Base-by-base conservation (phyloP, 2,329 filamentous ascomycete species). In the Aspergillus cejpii region DNA sequence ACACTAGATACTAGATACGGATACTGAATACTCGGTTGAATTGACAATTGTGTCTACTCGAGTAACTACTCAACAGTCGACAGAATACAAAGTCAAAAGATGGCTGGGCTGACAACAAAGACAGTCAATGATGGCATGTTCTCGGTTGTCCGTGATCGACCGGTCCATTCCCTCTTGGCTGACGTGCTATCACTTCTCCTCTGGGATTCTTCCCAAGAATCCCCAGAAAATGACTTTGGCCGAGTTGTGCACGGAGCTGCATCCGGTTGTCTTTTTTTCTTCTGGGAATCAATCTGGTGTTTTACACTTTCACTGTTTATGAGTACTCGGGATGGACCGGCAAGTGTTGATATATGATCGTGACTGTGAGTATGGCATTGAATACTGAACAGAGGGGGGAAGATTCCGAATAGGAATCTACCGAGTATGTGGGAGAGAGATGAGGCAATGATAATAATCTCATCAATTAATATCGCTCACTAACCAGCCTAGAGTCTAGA, bases 201-300 rank as follows among this genome's bases (percentile, higher is more conserved):
- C 28, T n/a, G n/a, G n/a, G n/a, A n/a, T n/a, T n/a, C n/a, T n/a
- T n/a, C n/a, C n/a, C n/a, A n/a, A n/a, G n/a, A n/a, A n/a, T n/a
- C n/a, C n/a, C 59, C 60, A 51, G 60, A 58, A 54, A 57, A 47
- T 45, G 47, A 59, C 51, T 37, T 39, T 36, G n/a, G n/a, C n/a
- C n/a, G n/a, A n/a, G 6, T 20, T 29, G 44, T 46, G 58, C 57
- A 61, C 57, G 56, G 57, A 50, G 48, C 51, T 50, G 39, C 43
- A 29, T 41, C 50, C 33, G 56, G 56, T 8, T 24, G 23, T 24
- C 23, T 24, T 24, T 24, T 24, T 24, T 8, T 24, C 8, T 24
- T 24, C 8, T 24, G n/a, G n/a, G n/a, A n/a, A n/a, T n/a, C 3
- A 15, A 31, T 31, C 10, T 29, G 14, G 8, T 8, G 14, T 15